Evolutionary conservation across 2,329 filamentous ascomycete genomes (phyloP), one percentile per base, ranked within the genome.

Genomic region (Microthyrium microscopicum): DNA sequence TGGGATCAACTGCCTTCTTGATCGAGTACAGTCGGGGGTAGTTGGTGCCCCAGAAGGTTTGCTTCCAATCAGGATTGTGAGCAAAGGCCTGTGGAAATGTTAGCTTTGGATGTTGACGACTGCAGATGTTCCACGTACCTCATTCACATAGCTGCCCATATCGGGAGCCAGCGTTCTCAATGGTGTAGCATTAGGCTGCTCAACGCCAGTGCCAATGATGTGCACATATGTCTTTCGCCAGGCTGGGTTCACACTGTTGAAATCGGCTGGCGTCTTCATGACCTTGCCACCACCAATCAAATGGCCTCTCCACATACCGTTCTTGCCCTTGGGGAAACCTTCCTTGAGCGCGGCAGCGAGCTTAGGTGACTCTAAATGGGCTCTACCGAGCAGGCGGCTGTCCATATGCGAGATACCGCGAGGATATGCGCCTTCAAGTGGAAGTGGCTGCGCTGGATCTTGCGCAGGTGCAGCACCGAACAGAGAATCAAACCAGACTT

Each of bases 121-220:
- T 17, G 27, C 27, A 9, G 9, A 17, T 3, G 46, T 39, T 37
- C 52, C 38, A n/a, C n/a, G n/a, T 32, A 58, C 62, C 43, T 64
- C 62, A 39, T 62, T 65, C 37, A 63, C 42, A 41, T 66, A 65
- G 5, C 56, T 52, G 16, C 56, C 28, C 48, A 55, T 27, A 47
- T 56, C 16, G 46, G 59, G 49, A 6, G 56, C 52, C 12, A 68
- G 41, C 38, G 24, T 51, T 19, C 21, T 31, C 52, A 3, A 67
- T 36, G 27, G 35, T 8, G 30, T 16, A 7, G 24, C 20, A 17
- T 22, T 7, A 11, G 31, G 18, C 24, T 17, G 5, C 5, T 21
- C 30, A 16, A 52, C 53, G 33, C 3, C 45, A 36, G 6, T 42
- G 34, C 21, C 44, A 8, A 49, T 42, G 28, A 57, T 38, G 32